Evolutionary conservation across 208 protist species (phyloP).

Genomic region (Acanthamoeba castellanii): DNA sequence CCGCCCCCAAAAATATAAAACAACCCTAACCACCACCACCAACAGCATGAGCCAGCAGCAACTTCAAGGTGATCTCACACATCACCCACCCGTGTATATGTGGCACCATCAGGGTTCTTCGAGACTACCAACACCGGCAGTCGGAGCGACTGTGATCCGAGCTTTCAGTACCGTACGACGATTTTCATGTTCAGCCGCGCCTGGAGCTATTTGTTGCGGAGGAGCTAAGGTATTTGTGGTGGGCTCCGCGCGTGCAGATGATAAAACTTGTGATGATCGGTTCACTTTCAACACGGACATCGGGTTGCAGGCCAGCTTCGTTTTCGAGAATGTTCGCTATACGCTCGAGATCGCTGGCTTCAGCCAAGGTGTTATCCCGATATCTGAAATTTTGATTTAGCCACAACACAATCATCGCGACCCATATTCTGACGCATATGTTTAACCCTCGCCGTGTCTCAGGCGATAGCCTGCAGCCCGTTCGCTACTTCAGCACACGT

Average conservation of each 20-base stretch:
- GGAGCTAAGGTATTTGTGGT: background rate
- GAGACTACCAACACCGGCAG: background rate
- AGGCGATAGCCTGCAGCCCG: background rate
- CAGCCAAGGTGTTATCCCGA: background rate
- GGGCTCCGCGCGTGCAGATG: background rate
- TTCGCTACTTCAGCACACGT: background rate
- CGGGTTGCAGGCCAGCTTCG: background rate
- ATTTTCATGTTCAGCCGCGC: background rate
- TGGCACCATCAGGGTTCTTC: background rate
- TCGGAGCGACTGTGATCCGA: background rate
- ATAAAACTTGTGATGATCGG: background rate
- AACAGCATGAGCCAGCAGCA: background rate
- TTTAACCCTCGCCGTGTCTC: background rate
- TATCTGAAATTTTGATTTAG: background rate
- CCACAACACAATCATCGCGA: too few species aligned
- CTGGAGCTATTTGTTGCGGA: background rate
- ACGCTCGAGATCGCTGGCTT: constrained; percentile 35
- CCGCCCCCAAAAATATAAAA: background rate
- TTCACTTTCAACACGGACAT: constrained; percentile 15
- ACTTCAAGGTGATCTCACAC: background rate
- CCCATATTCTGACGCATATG: background rate
- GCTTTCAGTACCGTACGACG: background rate
- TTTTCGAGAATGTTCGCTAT: background rate
- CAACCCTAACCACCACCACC: too few species aligned
- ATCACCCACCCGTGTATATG: background rate